These are phyloP conservation scores for Periconia digitata DNA, from an alignment of 2,329 filamentous ascomycete species.

Conservation along the genomic window DNA sequence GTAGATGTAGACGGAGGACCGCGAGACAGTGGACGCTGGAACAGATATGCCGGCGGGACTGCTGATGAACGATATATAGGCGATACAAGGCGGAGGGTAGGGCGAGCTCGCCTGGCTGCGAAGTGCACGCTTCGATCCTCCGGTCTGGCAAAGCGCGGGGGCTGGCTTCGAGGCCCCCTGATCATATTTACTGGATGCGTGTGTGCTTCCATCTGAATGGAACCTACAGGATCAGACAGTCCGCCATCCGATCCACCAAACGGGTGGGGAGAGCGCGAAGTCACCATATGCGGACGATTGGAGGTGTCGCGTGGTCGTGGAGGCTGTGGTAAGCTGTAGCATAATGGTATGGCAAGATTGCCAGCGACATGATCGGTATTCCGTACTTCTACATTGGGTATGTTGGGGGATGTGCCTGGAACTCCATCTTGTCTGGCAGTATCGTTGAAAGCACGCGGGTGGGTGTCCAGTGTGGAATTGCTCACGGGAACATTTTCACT, in stretches of 20 bases:
- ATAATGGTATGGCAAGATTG: slow-evolving; percentile 1
- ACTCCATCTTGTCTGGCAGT: background rate
- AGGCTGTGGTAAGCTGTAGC: slow-evolving; percentile 15
- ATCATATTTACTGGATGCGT: background rate
- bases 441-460: background rate
- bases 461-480: background rate
- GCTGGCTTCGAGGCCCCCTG: slow-evolving; percentile 9
- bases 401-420: background rate
- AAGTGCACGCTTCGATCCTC: background rate
- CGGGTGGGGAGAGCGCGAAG: slow-evolving; percentile 6
- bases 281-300: slow-evolving; percentile 9
- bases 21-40: slow-evolving; percentile 5
- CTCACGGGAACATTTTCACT: slow-evolving; percentile 20
- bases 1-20: slow-evolving; percentile 9
- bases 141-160: slow-evolving; percentile 8
- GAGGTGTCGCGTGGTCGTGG: slow-evolving; percentile 14
- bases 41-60: slow-evolving; percentile 1
- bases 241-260: slow-evolving; percentile 5
- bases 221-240: slow-evolving; percentile 9
- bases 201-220: background rate
- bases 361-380: background rate
- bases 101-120: background rate
- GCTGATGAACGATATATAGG: background rate
- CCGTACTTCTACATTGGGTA: background rate
- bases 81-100: background rate